phyloP scores from a whole-genome alignment of 2,329 filamentous ascomycete species.

The Scytalidium lignicola region DNA sequence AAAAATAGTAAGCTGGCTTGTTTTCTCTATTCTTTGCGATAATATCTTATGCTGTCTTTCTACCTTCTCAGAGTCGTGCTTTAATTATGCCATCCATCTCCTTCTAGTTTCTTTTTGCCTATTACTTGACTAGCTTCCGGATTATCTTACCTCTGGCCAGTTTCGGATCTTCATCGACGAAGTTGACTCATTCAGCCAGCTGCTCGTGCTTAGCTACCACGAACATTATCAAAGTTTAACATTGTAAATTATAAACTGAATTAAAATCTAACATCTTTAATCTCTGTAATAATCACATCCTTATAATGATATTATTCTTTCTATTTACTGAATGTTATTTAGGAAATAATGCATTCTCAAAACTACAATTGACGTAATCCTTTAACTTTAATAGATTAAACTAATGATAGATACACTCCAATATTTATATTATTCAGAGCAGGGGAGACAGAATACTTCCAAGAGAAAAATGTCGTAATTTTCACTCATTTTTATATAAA shows the following conservation, averaged over 20 bases:
- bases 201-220: conserved; percentile 49
- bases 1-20: too few species aligned
- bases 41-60: too few species aligned
- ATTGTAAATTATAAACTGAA: conserved; percentile 22
- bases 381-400: conserved; percentile 19
- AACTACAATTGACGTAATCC: conserved; percentile 19
- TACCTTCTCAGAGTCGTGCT: too few species aligned
- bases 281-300: conserved; percentile 20
- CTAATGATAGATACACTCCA: conserved; percentile 16
- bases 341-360: conserved; percentile 22
- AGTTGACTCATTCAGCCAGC: conserved; percentile 45
- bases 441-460: conserved; percentile 7
- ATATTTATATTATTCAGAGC: conserved; percentile 20
- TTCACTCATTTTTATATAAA: conserved; percentile 4
- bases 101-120: conserved; percentile 48
- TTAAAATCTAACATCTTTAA: conserved; percentile 23
- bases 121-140: conserved; percentile 49
- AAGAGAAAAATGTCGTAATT: conserved; percentile 6
- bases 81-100: conserved; percentile 16
- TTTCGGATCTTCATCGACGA: conserved; percentile 53
- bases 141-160: conserved; percentile 54
- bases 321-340: conserved; percentile 24
- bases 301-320: conserved; percentile 6
- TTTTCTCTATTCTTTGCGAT: too few species aligned
- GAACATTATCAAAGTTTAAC: too few species aligned